Percentiles rank a stretch among this genome's conserved stretches.
Conservation (phyloP, 176 grass and related monocot genomes). For the Thinopyrum elongatum region DNA sequence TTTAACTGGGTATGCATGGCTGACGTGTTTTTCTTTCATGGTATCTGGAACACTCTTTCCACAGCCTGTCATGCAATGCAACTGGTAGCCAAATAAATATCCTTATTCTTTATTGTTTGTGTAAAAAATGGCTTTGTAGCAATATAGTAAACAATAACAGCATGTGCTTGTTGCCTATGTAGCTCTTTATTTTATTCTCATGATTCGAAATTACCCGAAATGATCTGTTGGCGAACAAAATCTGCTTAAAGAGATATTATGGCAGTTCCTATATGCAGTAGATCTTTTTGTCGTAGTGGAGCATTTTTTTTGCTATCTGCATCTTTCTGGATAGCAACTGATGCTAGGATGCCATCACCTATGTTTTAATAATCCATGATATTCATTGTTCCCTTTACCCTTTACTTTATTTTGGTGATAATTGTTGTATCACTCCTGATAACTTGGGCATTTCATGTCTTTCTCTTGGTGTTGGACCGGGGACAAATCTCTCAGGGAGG, state of each 20-base stretch:
- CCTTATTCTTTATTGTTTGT: not conserved
- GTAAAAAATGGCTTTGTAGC: too few relatives aligned
- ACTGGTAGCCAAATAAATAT: not conserved
- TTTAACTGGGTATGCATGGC: not conserved
- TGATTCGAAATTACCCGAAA: constrained; percentile 6
- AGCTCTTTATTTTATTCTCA: constrained; percentile 9
- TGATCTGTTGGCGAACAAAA: not conserved
- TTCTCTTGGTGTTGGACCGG: constrained; percentile 6
- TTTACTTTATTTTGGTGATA: constrained; percentile 23
- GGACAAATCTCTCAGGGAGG: constrained; percentile 43
- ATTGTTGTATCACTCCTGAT: not conserved
- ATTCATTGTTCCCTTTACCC: constrained; percentile 9
- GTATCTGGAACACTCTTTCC: not conserved
- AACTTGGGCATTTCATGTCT: constrained; percentile 27
- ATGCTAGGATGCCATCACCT: constrained; percentile 20
- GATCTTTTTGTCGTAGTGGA: constrained; percentile 38
- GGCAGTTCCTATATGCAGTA: constrained; percentile 19
- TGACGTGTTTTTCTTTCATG: not conserved
- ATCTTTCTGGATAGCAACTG: constrained; percentile 28
- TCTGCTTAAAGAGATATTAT: constrained; percentile 4
- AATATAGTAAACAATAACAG: not conserved
- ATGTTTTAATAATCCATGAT: constrained; percentile 8
- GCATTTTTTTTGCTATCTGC: constrained; percentile 33
- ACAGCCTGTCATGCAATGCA: not conserved
- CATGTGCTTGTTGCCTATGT: not conserved